Percentiles rank a stretch among this genome's conserved stretches.
phyloP scores from a whole-genome alignment of 2,329 filamentous ascomycete genomes.

The Calonectria crousiana region DNA sequence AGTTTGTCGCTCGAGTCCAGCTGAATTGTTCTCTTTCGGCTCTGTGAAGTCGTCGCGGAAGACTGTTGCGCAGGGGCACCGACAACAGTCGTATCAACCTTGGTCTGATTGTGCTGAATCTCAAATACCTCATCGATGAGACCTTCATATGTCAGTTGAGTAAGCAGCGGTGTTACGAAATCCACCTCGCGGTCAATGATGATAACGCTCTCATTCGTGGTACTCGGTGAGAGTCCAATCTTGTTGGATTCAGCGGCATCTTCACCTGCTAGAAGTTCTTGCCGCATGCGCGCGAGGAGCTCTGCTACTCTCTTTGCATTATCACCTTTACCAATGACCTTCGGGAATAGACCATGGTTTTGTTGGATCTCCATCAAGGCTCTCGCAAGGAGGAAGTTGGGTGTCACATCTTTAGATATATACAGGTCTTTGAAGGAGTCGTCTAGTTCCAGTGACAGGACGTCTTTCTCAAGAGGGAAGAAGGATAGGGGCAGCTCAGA shows the following conservation, averaged over 20 bases:
- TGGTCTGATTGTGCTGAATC: constrained; percentile 91
- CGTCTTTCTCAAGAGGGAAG: constrained; percentile 89
- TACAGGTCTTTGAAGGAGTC: constrained; percentile 90
- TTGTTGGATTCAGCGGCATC: constrained; percentile 72
- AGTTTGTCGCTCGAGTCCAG: constrained; percentile 91
- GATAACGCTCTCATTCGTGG: constrained; percentile 88
- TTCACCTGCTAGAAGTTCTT: constrained; percentile 86
- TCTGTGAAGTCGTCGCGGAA: constrained; percentile 66
- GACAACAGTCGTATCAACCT: constrained; percentile 91
- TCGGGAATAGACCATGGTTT: constrained; percentile 91
- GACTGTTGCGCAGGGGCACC: constrained; percentile 75
- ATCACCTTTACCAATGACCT: constrained; percentile 95
- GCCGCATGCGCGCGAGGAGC: constrained; percentile 89
- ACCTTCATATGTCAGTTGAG: constrained; percentile 96
- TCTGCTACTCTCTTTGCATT: constrained; percentile 92
- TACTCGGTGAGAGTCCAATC: constrained; percentile 84
- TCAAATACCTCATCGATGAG: constrained; percentile 94
- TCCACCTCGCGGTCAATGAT: constrained; percentile 97
- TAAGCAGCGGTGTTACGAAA: constrained; percentile 90
- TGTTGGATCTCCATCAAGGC: constrained; percentile 96
- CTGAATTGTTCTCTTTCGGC: constrained; percentile 86
- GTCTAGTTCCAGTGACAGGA: constrained; percentile 90
- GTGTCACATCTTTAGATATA: constrained; percentile 89
- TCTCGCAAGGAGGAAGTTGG: constrained; percentile 88
- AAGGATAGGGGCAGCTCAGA: constrained; percentile 90